These are phyloP conservation scores for Suillus discolor DNA, from an alignment of 768 basidiomycete species.

Conservation along the genomic window DNA sequence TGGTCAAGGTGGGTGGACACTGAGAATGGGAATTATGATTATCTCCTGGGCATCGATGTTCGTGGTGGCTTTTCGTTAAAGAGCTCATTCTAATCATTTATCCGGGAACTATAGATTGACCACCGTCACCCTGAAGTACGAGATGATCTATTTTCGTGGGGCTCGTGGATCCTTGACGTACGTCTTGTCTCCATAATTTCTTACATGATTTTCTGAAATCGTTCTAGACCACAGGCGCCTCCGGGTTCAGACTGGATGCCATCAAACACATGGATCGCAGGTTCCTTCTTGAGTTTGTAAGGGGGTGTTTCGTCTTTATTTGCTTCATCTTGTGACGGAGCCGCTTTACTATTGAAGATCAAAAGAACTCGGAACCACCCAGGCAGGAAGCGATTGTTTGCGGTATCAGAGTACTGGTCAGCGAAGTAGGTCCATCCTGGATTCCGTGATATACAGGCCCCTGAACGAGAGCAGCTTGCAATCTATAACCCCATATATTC, in stretches of 20 bases:
- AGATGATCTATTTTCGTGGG: constrained; percentile 77
- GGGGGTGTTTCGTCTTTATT: constrained; percentile 19
- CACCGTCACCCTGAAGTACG: constrained; percentile 81
- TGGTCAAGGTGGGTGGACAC: constrained; percentile 83
- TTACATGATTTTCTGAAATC: not conserved
- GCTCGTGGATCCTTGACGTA: constrained; percentile 71
- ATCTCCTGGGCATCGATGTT: constrained; percentile 75
- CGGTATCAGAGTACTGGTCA: constrained; percentile 84
- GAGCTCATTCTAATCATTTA: constrained; percentile 9
- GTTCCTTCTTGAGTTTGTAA: constrained; percentile 72
- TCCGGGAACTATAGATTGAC: constrained; percentile 59
- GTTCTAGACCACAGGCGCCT: constrained; percentile 62
- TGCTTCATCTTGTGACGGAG: not conserved
- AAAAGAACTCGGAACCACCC: constrained; percentile 48
- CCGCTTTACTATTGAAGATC: constrained; percentile 41
- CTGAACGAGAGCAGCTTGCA: constrained; percentile 40
- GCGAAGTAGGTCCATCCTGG: constrained; percentile 48
- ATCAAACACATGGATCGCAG: constrained; percentile 84
- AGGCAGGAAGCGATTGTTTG: constrained; percentile 57
- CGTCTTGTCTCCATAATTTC: constrained; percentile 13
- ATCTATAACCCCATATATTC: constrained; percentile 57
- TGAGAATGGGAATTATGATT: constrained; percentile 90
- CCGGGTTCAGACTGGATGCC: constrained; percentile 86
- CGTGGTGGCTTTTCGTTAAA: constrained; percentile 21
- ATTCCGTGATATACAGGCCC: not conserved